Evolutionary conservation across 495 filamentous ascomycete genomes (phyloP).

Genomic region (Niebla homalea): DNA sequence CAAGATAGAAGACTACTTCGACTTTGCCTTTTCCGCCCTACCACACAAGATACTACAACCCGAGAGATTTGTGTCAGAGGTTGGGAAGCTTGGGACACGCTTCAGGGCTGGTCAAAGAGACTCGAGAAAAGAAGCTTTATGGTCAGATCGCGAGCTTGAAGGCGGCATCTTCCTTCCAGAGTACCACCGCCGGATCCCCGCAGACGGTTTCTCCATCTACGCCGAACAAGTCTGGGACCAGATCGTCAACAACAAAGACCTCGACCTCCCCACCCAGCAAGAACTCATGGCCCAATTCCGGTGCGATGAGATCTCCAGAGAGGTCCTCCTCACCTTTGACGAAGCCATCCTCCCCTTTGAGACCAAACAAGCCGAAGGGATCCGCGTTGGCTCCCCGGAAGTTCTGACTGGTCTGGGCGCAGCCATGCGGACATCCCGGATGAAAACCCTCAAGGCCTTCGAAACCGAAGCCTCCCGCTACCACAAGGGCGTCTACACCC

Average conservation of each 20-base stretch:
- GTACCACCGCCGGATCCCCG: conserved; percentile 90
- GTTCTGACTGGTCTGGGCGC: conserved; percentile 66
- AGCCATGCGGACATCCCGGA: conserved; percentile 57
- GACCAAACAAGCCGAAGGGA: conserved; percentile 63
- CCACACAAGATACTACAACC: conserved; percentile 95
- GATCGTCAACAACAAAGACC: conserved; percentile 95
- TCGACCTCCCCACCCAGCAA: conserved; percentile 93
- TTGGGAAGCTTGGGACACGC: conserved; percentile 62
- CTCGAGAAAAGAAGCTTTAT: conserved; percentile 36
- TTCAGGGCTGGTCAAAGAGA: conserved; percentile 71
- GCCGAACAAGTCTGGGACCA: conserved; percentile 94
- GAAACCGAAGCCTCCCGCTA: conserved; percentile 84
- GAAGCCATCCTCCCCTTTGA: conserved; percentile 70
- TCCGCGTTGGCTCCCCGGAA: conserved; percentile 52
- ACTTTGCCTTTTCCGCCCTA: conserved; percentile 90
- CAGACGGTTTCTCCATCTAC: conserved; percentile 87
- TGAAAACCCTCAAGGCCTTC: conserved; percentile 66
- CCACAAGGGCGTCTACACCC: conserved; percentile 83
- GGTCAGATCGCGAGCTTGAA: conserved; percentile 53
- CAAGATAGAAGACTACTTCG: conserved; percentile 89
- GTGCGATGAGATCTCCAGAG: conserved; percentile 87
- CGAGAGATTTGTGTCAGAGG: conserved; percentile 75
- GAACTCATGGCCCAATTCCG: conserved; percentile 93
- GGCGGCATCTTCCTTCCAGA: conserved; percentile 80
- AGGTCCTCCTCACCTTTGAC: conserved; percentile 76